A percentile compares a stretch with the other conserved stretches of the same genome.
Conservation (phyloP, 163 green algal genomes). For the Chlorella variabilis region DNA sequence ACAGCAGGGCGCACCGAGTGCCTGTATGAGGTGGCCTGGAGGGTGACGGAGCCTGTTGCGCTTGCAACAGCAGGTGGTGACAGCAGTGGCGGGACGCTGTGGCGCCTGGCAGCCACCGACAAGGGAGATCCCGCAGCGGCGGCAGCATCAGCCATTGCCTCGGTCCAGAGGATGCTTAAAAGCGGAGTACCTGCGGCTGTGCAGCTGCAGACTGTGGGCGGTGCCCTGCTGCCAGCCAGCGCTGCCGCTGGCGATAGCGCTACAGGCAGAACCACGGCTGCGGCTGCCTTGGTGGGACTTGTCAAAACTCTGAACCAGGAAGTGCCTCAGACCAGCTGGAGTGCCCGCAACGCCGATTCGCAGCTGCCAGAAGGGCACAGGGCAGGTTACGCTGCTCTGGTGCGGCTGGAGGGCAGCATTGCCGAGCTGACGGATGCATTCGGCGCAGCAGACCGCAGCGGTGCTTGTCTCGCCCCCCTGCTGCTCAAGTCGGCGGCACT, state of each 20-base stretch:
- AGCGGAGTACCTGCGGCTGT: background rate
- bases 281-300: constrained; percentile 28
- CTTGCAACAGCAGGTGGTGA: too few relatives aligned
- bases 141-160: constrained; percentile 35
- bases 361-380: background rate
- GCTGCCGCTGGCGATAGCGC: too few relatives aligned
- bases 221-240: background rate
- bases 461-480: background rate
- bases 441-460: background rate
- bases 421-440: constrained; percentile 3
- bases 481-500: constrained; percentile 25
- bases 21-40: constrained; percentile 51
- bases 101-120: background rate
- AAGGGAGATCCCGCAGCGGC: background rate
- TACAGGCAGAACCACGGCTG: background rate
- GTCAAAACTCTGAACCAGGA: constrained; percentile 44
- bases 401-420: background rate
- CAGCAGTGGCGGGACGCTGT: background rate
- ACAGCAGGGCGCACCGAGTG: constrained; percentile 31
- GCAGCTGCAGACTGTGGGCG: constrained; percentile 33
- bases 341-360: background rate
- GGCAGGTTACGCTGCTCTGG: background rate
- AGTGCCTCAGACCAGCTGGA: constrained; percentile 38
- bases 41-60: background rate
- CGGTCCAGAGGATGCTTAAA: constrained; percentile 35